Evolutionary conservation across 2,329 filamentous ascomycete species (phyloP), one percentile per base, ranked within the genome.

Genomic region (Neurospora crassa): DNA sequence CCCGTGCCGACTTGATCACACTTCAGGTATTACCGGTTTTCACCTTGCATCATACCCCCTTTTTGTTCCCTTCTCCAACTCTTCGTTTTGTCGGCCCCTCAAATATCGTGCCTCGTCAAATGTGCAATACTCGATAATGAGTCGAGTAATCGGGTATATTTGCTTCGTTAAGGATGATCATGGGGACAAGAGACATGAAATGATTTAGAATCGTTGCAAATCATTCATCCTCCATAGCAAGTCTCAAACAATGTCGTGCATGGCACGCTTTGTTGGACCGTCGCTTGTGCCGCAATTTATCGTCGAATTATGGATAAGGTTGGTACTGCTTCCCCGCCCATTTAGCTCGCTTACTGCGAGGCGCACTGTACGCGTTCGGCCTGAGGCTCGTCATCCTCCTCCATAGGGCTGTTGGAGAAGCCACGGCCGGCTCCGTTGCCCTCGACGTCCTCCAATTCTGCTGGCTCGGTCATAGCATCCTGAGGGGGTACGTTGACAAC

Each of bases 401-500:
- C 91, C 85, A 89, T 89, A 73, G 81, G 80, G 70, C 84, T 84
- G 74, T 88, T 89, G 72, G 89, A 90, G 75, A 92, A 91, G 67
- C 91, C 91, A 75, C 91, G 87, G 70, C 87, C 87, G 78, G 88
- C 86, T 67, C 88, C 83, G 76, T 91, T 88, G 78, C 86, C 88
- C 59, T 97, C 95, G 59, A 96, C 85, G 72, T 96, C 92, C 81
- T 98, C 94, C 42, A 98, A 87, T 69, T 92, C 89, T 77, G 91
- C 96, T 76, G 93, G 91, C 79, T 99, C 96, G 24, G 92, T 92
- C 94, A 98, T 97, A 41, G 92, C 90, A 79, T 98, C 94, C 40
- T 86, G 77, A 5, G 95, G 94, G 67, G 94, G 92, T 34, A 88
- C 82, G 71, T 87, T 83, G 79, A 92, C 86, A 47, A 90, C 80